A percentile compares a stretch with the other conserved stretches of the same genome.
These are phyloP conservation scores for Rhododendron mucronatum DNA, from an alignment of 148 eudicot genomes.

Conservation along the genomic window DNA sequence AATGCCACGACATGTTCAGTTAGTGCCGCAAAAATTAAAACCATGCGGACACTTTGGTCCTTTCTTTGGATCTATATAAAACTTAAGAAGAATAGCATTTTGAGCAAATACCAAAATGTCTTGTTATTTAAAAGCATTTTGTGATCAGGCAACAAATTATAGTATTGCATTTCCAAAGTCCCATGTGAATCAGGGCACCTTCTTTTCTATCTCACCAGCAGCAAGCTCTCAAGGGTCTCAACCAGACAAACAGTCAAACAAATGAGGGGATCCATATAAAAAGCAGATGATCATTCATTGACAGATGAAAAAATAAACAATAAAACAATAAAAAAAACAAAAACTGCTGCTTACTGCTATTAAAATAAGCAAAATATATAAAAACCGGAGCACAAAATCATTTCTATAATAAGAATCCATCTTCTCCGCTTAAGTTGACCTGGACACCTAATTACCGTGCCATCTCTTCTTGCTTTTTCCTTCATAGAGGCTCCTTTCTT, in stretches of 20 bases:
- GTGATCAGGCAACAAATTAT: neutral
- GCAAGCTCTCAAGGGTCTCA: conserved; percentile 22
- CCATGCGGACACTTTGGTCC: neutral
- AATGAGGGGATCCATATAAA: conserved; percentile 17
- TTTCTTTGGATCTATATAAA: neutral
- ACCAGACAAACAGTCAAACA: conserved; percentile 48
- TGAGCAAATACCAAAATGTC: neutral
- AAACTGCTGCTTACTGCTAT: neutral
- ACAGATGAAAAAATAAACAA: neutral
- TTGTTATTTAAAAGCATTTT: neutral
- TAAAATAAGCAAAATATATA: neutral
- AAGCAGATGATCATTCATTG: conserved; percentile 12
- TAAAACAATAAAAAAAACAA: neutral
- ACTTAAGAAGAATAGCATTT: neutral
- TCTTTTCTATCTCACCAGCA: conserved; percentile 9
- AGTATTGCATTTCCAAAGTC: conserved; percentile 2
- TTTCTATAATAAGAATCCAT: neutral
- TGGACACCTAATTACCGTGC: neutral
- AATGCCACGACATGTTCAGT: neutral
- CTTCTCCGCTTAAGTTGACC: neutral
- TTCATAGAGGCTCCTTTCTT: neutral
- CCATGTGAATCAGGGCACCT: conserved; percentile 2
- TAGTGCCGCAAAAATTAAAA: neutral
- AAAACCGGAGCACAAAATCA: neutral
- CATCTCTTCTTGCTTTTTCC: neutral